Percentiles rank a stretch among this genome's conserved stretches.
These are phyloP conservation scores for Triticum timopheevii DNA, from an alignment of 176 grass and related monocot species.

Conservation along the genomic window DNA sequence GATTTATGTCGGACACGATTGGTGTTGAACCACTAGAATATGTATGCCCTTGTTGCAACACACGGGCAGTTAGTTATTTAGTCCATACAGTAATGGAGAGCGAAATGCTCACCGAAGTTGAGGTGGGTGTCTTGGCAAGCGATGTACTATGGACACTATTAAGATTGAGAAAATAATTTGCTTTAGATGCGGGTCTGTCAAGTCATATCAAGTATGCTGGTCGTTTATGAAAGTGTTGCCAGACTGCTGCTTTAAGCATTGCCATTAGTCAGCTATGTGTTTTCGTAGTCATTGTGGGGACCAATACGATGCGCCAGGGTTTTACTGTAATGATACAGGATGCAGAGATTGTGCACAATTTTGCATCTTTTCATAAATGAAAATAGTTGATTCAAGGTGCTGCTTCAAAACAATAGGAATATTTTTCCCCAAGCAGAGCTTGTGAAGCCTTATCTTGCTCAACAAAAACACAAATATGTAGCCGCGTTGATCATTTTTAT, in stretches of 20 bases:
- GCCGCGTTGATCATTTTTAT: not conserved
- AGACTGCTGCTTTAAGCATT: conserved; percentile 19
- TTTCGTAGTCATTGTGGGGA: not conserved
- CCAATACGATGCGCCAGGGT: not conserved
- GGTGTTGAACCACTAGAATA: too few relatives aligned
- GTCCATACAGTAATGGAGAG: not conserved
- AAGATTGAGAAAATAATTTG: not conserved
- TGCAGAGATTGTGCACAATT: not conserved
- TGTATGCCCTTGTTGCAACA: too few relatives aligned
- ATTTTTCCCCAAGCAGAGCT: not conserved
- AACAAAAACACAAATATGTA: not conserved
- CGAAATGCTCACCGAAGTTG: not conserved
- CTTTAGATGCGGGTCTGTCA: not conserved
- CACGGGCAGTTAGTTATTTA: not conserved
- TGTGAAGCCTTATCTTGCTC: not conserved
- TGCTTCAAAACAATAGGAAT: not conserved
- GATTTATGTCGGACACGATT: too few relatives aligned
- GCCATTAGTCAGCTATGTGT: not conserved
- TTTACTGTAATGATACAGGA: conserved; percentile 12
- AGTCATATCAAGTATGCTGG: conserved; percentile 7
- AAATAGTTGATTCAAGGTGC: not conserved
- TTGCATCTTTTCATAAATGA: not conserved
- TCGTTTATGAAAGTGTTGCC: not conserved
- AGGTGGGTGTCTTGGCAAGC: not conserved
- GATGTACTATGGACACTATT: not conserved